Base-by-base conservation (phyloP, 1,284 basidiomycete genomes). In the Quambalaria eucalypti region DNA sequence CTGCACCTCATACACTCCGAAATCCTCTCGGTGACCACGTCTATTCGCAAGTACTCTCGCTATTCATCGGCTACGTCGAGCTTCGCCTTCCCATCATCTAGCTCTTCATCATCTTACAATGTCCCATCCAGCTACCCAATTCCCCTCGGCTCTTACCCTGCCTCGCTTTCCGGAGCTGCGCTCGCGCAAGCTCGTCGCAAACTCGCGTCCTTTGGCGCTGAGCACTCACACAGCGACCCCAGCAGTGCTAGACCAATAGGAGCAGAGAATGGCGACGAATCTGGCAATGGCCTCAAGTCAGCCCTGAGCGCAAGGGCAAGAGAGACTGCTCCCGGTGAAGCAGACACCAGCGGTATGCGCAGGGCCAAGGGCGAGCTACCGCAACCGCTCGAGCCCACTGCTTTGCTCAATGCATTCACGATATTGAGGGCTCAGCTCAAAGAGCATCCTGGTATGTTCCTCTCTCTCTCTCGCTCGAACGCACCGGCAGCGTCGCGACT, bases 21-120 rank as follows among this genome's bases (percentile, higher is more conserved):
- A 80, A 88, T 96, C 62, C 82, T 92, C 54, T 82, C 89, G 10
- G 88, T 98, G 65, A 95, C 90, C 39, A 90, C 90, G 3, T 83
- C 85, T n/a, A 95, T 98, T 89, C 87, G 93, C 76, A 90, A 92
- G 79, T 65, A 63, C 25, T 57, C 65, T 21, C 56, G 69, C 19
- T 69, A 63, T 10, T 50, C 68, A n/a, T 60, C 60, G 7, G 60
- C 33, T 54, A 68, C 40, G 25, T 23, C 21, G 7, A 21, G 21
- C n/a, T 46, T 46, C 25, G 25, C 21, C 25, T 46, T 46, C 12
- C 21, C 42, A 23, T 46, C 42, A 21, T 19, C 42, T 26, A 61
- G 54, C 23, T 68, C 65, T 0, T 65, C 62, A 50, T 59, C 59
- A 49, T 66, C 60, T 30, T 66, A 62, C 5, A 33, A 46, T 36